Conservation (phyloP, 106 monocot species). For the Dendrobium huoshanense region DNA sequence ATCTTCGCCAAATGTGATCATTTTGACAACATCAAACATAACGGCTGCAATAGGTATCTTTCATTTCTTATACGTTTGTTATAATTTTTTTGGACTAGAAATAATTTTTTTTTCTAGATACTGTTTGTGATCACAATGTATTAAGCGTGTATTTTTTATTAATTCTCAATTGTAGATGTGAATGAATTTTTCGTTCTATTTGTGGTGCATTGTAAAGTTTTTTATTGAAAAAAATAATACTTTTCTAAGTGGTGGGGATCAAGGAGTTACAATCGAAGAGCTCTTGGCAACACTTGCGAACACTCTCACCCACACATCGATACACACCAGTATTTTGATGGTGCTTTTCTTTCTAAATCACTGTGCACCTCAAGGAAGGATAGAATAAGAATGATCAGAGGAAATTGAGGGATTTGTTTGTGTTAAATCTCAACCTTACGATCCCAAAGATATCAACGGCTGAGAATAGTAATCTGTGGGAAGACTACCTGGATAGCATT, state of each 20-base stretch:
- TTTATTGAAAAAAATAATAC: not conserved
- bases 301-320: no score
- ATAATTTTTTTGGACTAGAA: not conserved
- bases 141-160: not conserved
- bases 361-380: not conserved
- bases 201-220: not conserved
- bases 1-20: constrained; percentile 85
- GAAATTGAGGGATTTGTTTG: not conserved
- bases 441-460: no score
- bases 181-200: not conserved
- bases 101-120: not conserved
- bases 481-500: no score
- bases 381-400: not conserved
- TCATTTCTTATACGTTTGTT: not conserved
- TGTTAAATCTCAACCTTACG: no score
- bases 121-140: not conserved
- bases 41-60: constrained; percentile 90
- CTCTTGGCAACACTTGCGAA: not conserved
- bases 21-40: constrained; percentile 96
- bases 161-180: not conserved
- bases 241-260: not conserved
- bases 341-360: not conserved
- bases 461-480: no score
- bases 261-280: not conserved
- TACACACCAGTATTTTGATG: not conserved